Base-by-base conservation (phyloP, 163 green algal species). In the Scenedesmus sp. region DNA sequence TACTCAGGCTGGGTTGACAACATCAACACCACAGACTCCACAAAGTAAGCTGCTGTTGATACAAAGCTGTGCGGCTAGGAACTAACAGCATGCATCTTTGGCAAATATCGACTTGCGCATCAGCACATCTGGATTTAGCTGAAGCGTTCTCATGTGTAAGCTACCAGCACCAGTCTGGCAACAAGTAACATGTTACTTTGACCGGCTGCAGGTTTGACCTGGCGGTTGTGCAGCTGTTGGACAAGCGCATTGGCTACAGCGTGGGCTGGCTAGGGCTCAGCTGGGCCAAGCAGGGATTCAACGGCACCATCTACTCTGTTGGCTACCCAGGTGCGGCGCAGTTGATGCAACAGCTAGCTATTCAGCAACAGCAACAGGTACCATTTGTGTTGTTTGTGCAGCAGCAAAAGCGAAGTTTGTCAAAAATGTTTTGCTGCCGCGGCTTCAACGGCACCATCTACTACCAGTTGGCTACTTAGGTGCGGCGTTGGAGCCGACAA, bases 21-120 rank as follows among this genome's bases (percentile, higher is more conserved):
- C 82, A 87, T 6, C 82, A 67, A 87, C 82, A 54, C 54, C 82
- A 87, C 54, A 57, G 55, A 87, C 55, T n/a, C 82, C 6, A n/a
- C 67, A 8, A 87, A 87, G 12, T 87, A 87, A 46, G 34, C 34
- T 46, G 34, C 34, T 46, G 34, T 46, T 46, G 34, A 46, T 46
- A 46, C 34, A 46, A 46, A 46, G 34, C 34, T 46, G 34, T 46
- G 34, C 34, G 34, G 34, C 34, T 46, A 46, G 34, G 34, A 46
- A 46, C 34, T 46, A 46, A 46, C 34, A 46, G 34, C 34, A 46
- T 46, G 34, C 34, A 46, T 46, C 34, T 46, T 46, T 46, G 34
- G 34, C 34, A 46, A 46, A 46, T 46, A 46, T 46, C 34, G 34
- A 46, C 34, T 46, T 46, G 34, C 34, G 34, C 34, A 46, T 46